Evolutionary conservation across 306 rosid species (phyloP).

Genomic region (Sindora glabra): DNA sequence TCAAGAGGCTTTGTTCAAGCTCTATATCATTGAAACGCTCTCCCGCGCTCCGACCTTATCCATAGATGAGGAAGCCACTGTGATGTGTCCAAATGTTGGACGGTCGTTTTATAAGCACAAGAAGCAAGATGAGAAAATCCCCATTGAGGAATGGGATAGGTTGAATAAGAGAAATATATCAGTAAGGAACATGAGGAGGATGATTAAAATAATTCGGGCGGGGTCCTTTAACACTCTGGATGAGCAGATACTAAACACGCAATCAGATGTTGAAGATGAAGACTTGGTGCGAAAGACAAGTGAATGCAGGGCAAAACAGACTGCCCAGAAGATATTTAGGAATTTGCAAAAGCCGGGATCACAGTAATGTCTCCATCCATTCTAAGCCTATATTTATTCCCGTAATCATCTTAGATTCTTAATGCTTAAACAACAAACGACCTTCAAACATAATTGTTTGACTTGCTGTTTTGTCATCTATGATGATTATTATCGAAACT

Average conservation of each 20-base stretch:
- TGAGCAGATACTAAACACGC: constrained; percentile 38
- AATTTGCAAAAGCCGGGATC: constrained; percentile 42
- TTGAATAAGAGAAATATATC: constrained; percentile 44
- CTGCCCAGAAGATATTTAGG: constrained; percentile 46
- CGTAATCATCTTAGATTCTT: no score
- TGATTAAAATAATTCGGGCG: constrained; percentile 36
- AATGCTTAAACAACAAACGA: no score
- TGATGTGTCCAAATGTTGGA: no score
- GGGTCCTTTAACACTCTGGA: constrained; percentile 43
- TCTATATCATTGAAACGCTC: constrained; percentile 49
- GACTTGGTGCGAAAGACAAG: constrained; percentile 29
- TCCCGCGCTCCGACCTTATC: constrained; percentile 42
- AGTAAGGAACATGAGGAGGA: constrained; percentile 65
- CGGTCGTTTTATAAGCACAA: not conserved
- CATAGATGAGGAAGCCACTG: no score
- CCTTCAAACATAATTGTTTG: no score
- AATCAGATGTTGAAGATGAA: constrained; percentile 25
- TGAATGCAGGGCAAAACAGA: constrained; percentile 47
- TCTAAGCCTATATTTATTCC: no score
- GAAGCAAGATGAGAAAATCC: constrained; percentile 33
- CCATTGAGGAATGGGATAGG: constrained; percentile 42
- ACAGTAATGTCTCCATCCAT: constrained; percentile 21
- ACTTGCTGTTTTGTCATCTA: not conserved
- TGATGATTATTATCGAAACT: not conserved
- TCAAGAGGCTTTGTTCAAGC: constrained; percentile 47